Evolutionary conservation across 1,284 basidiomycete species (phyloP), one percentile per base, ranked within the genome.

Genomic region (Schizophyllum commune): DNA sequence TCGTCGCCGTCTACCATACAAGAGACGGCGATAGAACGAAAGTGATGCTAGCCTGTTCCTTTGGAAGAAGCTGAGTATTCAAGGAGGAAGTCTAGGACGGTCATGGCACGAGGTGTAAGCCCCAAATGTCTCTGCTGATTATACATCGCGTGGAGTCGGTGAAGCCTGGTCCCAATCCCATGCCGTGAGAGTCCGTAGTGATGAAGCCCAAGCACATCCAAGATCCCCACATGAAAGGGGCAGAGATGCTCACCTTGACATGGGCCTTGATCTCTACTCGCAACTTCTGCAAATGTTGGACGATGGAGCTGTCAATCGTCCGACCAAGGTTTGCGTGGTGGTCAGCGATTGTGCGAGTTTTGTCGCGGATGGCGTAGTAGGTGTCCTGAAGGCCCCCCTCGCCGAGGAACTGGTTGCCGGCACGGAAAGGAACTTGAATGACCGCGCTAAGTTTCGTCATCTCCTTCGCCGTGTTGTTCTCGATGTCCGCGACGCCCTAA

Each of bases 281-380:
- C 32, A 99, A 83, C 77, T 98, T 98, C 75, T 97, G 91, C 39
- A 99, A 83, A 74, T 98, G 97, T 76, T 98, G 95, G 1, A 99
- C 96, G 68, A 99, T 98, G 15, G 94, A 97, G 55, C 91, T 92
- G 69, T 99, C 96, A 70, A 99, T 92, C 3, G 96, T 98, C 64
- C 95, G 89, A 3, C 96, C 96, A 5, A 99, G 84, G 71, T 96
- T 97, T 22, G 96, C 94, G 72, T 98, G 96, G 65, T 97, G 92
- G 77, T 99, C 96, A 8, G 96, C 95, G 67, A 98, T 94, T 62
- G 84, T 78, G 63, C 96, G 90, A 2, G 95, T 96, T 79, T 96
- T 96, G 81, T 98, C 95, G 33, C 93, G 86, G 67, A 99, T 90
- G 64, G 83, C 86, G 76, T 96, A 98, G 75, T 92, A 98, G 52